These are phyloP conservation scores for Colletotrichum spinosum DNA, from an alignment of 2,329 filamentous ascomycete genomes.

Conservation along the genomic window DNA sequence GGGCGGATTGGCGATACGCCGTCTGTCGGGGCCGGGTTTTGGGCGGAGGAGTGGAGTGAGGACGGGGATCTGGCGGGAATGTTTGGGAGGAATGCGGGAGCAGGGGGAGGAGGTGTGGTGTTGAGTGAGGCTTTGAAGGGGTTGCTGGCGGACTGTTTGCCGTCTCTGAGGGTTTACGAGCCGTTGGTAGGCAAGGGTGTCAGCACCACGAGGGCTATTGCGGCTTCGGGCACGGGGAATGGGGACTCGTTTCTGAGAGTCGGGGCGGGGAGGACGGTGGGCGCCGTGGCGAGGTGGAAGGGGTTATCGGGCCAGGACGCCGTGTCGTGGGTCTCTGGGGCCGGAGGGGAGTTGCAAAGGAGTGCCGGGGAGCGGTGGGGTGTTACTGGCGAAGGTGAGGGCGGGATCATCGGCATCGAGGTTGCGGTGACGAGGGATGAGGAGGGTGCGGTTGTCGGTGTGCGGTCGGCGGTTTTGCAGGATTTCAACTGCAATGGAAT, in stretches of 20 bases:
- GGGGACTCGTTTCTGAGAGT: slow-evolving; percentile 87
- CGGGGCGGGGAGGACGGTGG: slow-evolving; percentile 77
- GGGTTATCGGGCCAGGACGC: slow-evolving; percentile 65
- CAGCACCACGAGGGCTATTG: slow-evolving; percentile 60
- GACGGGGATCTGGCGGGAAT: slow-evolving; percentile 48
- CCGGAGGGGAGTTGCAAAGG: slow-evolving; percentile 76
- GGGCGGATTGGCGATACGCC: slow-evolving; percentile 90
- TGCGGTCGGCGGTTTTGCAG: slow-evolving; percentile 69
- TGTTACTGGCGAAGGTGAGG: slow-evolving; percentile 81
- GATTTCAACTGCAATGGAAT: slow-evolving; percentile 91
- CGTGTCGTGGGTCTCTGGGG: slow-evolving; percentile 74
- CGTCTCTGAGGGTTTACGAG: slow-evolving; percentile 56
- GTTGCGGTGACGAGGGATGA: slow-evolving; percentile 59
- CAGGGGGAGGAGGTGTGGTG: neutral
- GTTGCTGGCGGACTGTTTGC: slow-evolving; percentile 71
- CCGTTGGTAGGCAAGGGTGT: slow-evolving; percentile 41
- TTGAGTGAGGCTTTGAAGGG: slow-evolving; percentile 52
- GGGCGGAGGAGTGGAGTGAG: slow-evolving; percentile 85
- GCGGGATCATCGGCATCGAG: slow-evolving; percentile 88
- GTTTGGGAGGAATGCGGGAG: slow-evolving; percentile 26
- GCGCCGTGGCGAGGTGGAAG: slow-evolving; percentile 77
- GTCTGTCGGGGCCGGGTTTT: slow-evolving; percentile 85
- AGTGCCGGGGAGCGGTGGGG: slow-evolving; percentile 81
- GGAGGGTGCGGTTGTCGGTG: slow-evolving; percentile 54
- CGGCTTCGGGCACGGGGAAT: slow-evolving; percentile 84